A percentile compares a stretch with the other conserved stretches of the same genome.
phyloP scores from a whole-genome alignment of 2,329 filamentous ascomycete genomes.

The Aspergillaceae sp. region DNA sequence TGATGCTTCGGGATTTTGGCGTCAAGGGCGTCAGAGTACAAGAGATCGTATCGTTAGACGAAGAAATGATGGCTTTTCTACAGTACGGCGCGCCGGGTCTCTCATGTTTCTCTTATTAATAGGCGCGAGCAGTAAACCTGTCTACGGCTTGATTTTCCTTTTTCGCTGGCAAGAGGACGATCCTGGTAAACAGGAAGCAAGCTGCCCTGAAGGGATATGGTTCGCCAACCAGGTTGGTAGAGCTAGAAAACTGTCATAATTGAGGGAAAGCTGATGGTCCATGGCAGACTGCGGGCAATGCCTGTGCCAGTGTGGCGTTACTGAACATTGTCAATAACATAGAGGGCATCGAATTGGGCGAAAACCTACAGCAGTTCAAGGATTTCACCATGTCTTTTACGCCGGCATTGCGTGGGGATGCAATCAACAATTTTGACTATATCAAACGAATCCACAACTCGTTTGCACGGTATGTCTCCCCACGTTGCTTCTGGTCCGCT shows the following conservation, averaged over 20 bases:
- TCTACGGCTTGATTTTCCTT: constrained; percentile 82
- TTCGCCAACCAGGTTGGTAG: constrained; percentile 75
- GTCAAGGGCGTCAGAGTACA: constrained; percentile 64
- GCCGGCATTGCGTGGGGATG: constrained; percentile 65
- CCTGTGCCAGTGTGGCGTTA: constrained; percentile 85
- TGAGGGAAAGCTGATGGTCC: constrained; percentile 1
- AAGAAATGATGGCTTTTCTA: constrained; percentile 53
- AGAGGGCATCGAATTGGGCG: constrained; percentile 56
- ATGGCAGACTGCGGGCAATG: constrained; percentile 65
- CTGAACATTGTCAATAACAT: constrained; percentile 91
- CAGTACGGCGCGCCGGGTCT: constrained; percentile 43
- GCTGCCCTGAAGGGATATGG: constrained; percentile 64
- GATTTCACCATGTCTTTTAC: constrained; percentile 58
- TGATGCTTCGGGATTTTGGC: constrained; percentile 71
- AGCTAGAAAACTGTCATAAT: neutral
- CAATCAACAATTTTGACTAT: constrained; percentile 64
- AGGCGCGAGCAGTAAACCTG: constrained; percentile 49
- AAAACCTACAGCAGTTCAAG: constrained; percentile 64
- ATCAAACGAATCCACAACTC: constrained; percentile 81
- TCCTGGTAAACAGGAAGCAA: constrained; percentile 42
- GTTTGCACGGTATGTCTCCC: constrained; percentile 59
- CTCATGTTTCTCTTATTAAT: neutral
- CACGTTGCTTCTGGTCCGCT: neutral
- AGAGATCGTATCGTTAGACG: constrained; percentile 67
- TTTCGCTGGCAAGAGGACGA: constrained; percentile 63